Evolutionary conservation across 2,329 filamentous ascomycete genomes (phyloP), one percentile per base, ranked within the genome.

Genomic region (Dothistroma pini): DNA sequence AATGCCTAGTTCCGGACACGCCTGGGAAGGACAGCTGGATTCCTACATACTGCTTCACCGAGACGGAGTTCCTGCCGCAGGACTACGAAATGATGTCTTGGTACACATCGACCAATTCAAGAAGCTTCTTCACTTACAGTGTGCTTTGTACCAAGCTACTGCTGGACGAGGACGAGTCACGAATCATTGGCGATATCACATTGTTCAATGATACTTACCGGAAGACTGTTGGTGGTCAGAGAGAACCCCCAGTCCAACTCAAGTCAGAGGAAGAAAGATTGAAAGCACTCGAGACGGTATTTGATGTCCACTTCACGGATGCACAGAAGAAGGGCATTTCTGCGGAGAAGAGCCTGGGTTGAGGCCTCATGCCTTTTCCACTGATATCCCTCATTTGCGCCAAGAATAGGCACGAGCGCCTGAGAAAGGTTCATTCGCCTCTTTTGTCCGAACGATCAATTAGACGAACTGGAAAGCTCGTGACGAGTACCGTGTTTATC

Each of bases 21-120:
- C 66, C 72, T 19, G 69, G 58, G 59, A 56, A 73, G 0, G 64
- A 72, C 71, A 61, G 71, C n/a, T 92, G 87, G 84, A 77, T 80
- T 22, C 77, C 83, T 1, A 82, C 80, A 53, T 90, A 90, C 72
- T 84, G 81, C 63, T 92, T 91, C 72, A 81, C 82, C 1, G 84
- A 89, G 62, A 77, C 81, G 16, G 87, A 89, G 72, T 89, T 88
- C 72, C 71, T 84, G 35, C 81, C 80, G 4, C 73, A 77, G 49
- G 87, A 90, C 72, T 89, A 85, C 68, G 80, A 79, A 38, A 76
- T 87, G 6, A 79, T 88, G 77, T 89, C 84, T 71, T 83, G 78
- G 66, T 82, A 71, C 52, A 84, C 83, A 0, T 84, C 82, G 64
- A 79, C 78, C 50, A 77, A 75, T 58, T 73, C 76, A 22, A 71